Conservation (phyloP, 129 eudicot species). For the Ambrosia artemisiifolia region DNA sequence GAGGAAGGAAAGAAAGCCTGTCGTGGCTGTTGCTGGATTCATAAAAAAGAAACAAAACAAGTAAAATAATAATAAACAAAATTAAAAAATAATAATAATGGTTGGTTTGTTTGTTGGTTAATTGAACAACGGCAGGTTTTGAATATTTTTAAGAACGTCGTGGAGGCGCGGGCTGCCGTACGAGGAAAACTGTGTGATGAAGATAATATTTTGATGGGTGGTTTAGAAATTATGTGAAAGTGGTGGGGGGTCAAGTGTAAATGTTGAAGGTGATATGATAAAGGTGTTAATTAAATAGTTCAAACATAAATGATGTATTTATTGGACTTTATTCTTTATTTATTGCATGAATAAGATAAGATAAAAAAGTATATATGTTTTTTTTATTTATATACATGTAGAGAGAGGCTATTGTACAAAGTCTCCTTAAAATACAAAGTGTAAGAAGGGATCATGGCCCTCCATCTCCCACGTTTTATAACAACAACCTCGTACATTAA, state of each 20-base stretch:
- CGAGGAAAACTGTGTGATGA: neutral
- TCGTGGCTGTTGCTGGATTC: conserved; percentile 27
- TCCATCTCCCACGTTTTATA: too few relatives aligned
- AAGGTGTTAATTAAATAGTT: too few relatives aligned
- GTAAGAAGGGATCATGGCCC: too few relatives aligned
- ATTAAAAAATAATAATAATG: conserved; percentile 12
- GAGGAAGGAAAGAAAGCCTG: conserved; percentile 20
- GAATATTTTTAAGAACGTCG: conserved; percentile 16
- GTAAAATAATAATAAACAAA: too few relatives aligned
- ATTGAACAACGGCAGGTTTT: conserved; percentile 10
- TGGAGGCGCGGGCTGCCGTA: conserved; percentile 36
- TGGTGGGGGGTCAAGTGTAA: conserved; percentile 19
- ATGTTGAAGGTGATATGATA: neutral
- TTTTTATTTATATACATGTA: too few relatives aligned
- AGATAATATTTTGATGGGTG: neutral
- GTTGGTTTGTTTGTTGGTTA: conserved; percentile 19
- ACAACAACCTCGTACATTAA: too few relatives aligned
- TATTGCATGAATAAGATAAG: too few relatives aligned
- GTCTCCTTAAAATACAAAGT: too few relatives aligned
- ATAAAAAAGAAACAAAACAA: neutral
- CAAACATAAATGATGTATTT: too few relatives aligned
- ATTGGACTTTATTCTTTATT: too few relatives aligned
- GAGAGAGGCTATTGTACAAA: too few relatives aligned
- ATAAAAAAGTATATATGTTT: too few relatives aligned
- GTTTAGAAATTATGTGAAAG: neutral